Percentiles rank a stretch among this genome's conserved stretches.
These are phyloP conservation scores for Lecanicillium sp. DNA, from an alignment of 2,329 filamentous ascomycete genomes.

Conservation along the genomic window DNA sequence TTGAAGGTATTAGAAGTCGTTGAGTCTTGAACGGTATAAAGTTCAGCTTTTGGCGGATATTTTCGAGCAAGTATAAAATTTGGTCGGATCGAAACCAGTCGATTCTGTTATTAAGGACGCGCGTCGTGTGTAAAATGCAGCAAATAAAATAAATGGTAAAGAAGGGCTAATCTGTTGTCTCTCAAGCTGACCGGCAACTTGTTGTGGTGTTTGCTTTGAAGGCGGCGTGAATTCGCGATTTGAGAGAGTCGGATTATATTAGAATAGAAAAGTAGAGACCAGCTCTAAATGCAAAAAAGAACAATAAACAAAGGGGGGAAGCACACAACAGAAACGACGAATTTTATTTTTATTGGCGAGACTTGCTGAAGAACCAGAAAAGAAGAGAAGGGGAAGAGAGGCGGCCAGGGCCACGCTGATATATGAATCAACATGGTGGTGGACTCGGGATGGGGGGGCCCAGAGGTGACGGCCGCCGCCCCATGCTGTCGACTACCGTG, in stretches of 20 bases:
- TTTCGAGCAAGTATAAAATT: conserved; percentile 40
- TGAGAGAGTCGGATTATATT: conserved; percentile 22
- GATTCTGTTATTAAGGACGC: conserved; percentile 37
- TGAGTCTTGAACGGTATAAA: conserved; percentile 7
- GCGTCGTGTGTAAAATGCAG: conserved; percentile 20
- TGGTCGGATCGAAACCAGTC: conserved; percentile 30
- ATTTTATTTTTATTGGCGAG: conserved; percentile 6
- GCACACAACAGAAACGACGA: conserved; percentile 35
- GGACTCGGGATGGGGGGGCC: background rate
- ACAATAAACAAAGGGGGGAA: conserved; percentile 30
- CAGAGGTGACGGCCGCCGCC: too few species aligned
- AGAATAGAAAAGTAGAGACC: conserved; percentile 39
- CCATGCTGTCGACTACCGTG: too few species aligned
- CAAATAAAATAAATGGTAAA: conserved; percentile 13
- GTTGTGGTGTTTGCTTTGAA: conserved; percentile 12
- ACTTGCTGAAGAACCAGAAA: conserved; percentile 49
- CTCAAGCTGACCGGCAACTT: conserved; percentile 36
- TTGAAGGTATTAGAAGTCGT: conserved; percentile 3
- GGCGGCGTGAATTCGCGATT: conserved; percentile 14
- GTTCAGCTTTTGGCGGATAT: conserved; percentile 26
- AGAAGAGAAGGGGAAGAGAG: conserved; percentile 28
- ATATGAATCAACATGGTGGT: too few species aligned
- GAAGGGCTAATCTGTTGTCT: conserved; percentile 17
- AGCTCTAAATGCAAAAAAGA: conserved; percentile 40
- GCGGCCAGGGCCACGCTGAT: conserved; percentile 20